These are phyloP conservation scores for Dactylellina leptospora DNA, from an alignment of 2,329 filamentous ascomycete genomes.

Conservation along the genomic window DNA sequence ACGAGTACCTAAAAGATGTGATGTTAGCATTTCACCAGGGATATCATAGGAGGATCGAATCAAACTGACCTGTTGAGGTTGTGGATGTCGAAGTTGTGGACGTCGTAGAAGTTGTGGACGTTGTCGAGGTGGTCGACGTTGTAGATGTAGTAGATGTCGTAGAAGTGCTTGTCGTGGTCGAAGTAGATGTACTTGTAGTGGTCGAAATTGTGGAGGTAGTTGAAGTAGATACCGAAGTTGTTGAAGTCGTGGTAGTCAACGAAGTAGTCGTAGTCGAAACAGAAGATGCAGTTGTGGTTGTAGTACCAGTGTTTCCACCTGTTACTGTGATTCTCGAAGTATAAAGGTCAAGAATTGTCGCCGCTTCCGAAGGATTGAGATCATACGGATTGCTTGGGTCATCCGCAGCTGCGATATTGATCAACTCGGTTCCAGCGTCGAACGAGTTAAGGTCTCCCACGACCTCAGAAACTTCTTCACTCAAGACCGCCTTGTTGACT, in stretches of 20 bases:
- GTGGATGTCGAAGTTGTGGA: not conserved
- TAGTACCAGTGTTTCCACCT: slow-evolving; percentile 22
- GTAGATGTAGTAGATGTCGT: slow-evolving; percentile 26
- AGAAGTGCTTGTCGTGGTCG: slow-evolving; percentile 22
- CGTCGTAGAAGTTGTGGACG: slow-evolving; percentile 6
- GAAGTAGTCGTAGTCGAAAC: not conserved
- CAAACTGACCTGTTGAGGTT: not conserved
- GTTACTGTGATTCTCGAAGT: slow-evolving; percentile 28
- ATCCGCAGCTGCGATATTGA: slow-evolving; percentile 43
- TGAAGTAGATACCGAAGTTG: slow-evolving; percentile 19
- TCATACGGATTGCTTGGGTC: slow-evolving; percentile 41
- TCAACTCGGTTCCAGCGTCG: slow-evolving; percentile 23
- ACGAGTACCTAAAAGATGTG: slow-evolving; percentile 18
- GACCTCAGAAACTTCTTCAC: slow-evolving; percentile 28
- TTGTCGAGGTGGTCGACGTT: slow-evolving; percentile 19
- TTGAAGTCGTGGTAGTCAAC: slow-evolving; percentile 13
- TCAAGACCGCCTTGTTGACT: slow-evolving; percentile 24
- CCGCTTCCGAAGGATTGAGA: slow-evolving; percentile 26
- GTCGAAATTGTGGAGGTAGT: slow-evolving; percentile 30
- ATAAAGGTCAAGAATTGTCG: slow-evolving; percentile 24
- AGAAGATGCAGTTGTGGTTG: slow-evolving; percentile 13
- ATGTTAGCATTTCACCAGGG: not conserved
- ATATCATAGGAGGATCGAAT: not conserved
- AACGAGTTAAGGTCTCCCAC: slow-evolving; percentile 34
- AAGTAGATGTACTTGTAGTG: slow-evolving; percentile 23